Evolutionary conservation across 116 monocot species (phyloP).

Genomic region (Dioscorea cayenensis): DNA sequence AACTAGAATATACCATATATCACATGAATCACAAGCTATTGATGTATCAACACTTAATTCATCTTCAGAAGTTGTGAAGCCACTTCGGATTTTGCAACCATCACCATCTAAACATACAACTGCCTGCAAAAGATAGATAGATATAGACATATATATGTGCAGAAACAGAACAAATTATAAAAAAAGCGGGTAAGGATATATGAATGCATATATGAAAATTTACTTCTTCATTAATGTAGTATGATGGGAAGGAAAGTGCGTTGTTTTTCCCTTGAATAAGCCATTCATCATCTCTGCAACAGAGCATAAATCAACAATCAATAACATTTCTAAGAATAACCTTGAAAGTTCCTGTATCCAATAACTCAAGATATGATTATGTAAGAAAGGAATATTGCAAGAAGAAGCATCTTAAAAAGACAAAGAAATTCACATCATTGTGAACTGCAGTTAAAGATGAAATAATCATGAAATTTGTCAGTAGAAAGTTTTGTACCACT

Average conservation of each 20-base stretch:
- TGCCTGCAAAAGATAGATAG: constrained; percentile 47
- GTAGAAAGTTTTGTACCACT: too few relatives aligned
- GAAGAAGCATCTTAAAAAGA: too few relatives aligned
- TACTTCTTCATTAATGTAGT: constrained; percentile 99
- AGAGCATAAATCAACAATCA: constrained; percentile 12
- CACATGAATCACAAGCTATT: constrained; percentile 99
- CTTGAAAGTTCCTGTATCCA: not conserved
- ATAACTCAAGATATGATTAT: not conserved
- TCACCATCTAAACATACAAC: constrained; percentile 85
- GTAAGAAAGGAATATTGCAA: not conserved
- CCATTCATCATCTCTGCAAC: constrained; percentile 82
- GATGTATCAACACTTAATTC: constrained; percentile 75
- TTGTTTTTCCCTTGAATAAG: constrained; percentile 64
- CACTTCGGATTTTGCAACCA: constrained; percentile 78
- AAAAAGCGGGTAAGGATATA: constrained; percentile 2
- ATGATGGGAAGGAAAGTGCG: constrained; percentile 83
- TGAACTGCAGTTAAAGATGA: too few relatives aligned
- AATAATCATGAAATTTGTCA: too few relatives aligned
- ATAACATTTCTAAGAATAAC: not conserved
- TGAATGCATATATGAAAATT: constrained; percentile 3
- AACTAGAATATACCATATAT: constrained; percentile 50
- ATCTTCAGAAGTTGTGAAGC: constrained; percentile 32
- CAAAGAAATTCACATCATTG: too few relatives aligned
- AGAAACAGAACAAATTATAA: not conserved
- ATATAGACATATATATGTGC: not conserved